Conservation (phyloP, 768 basidiomycete species). For the Pilatotrama ljubarskyi region DNA sequence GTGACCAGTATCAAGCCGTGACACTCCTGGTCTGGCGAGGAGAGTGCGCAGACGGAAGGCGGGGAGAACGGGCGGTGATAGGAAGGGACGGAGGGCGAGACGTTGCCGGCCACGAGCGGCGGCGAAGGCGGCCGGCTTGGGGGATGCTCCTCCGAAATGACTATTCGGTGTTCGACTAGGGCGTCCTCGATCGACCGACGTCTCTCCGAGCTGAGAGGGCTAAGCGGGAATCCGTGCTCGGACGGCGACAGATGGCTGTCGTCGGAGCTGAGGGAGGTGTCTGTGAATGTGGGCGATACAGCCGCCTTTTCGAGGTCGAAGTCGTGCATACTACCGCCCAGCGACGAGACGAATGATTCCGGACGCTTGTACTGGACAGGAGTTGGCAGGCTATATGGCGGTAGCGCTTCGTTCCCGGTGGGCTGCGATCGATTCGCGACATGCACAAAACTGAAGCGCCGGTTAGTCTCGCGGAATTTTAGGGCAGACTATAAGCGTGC, state of each 20-base stretch:
- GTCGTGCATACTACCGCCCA: background rate
- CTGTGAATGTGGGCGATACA: background rate
- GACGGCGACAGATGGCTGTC: background rate
- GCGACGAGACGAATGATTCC: slow-evolving; percentile 1
- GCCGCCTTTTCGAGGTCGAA: slow-evolving; percentile 14
- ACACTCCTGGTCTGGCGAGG: background rate
- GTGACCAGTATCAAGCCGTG: background rate
- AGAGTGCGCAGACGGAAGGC: background rate
- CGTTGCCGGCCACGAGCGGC: background rate
- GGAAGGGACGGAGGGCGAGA: slow-evolving; percentile 1
- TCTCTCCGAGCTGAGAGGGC: too few relatives aligned
- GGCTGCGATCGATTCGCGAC: background rate
- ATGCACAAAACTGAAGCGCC: background rate
- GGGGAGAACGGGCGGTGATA: slow-evolving; percentile 21
- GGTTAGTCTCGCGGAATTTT: background rate
- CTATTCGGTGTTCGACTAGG: background rate
- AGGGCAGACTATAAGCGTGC: too few relatives aligned
- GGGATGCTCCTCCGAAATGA: slow-evolving; percentile 2
- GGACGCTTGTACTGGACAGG: background rate
- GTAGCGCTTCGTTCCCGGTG: background rate
- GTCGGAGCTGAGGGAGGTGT: background rate
- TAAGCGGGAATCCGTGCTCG: background rate
- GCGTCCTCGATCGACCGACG: too few relatives aligned
- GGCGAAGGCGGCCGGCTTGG: background rate
- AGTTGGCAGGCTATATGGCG: background rate